These are phyloP conservation scores for Annulohypoxylon stygium DNA, from an alignment of 495 filamentous ascomycete genomes.

Conservation along the genomic window DNA sequence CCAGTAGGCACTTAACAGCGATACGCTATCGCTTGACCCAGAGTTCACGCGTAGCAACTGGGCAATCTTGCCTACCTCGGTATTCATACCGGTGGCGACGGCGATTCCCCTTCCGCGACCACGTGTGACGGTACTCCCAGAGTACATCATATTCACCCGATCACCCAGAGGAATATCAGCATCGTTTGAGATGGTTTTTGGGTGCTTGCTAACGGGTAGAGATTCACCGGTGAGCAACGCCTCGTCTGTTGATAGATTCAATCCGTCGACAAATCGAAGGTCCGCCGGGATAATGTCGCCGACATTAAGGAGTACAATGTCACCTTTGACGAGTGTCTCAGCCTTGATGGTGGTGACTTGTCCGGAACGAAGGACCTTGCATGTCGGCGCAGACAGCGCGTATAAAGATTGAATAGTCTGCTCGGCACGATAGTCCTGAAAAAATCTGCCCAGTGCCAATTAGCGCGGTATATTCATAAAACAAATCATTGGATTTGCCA, in stretches of 20 bases:
- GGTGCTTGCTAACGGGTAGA: constrained; percentile 74
- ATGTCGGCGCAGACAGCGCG: constrained; percentile 75
- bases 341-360: constrained; percentile 69
- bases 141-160: constrained; percentile 77
- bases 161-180: constrained; percentile 73
- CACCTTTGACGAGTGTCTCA: constrained; percentile 74
- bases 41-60: constrained; percentile 66
- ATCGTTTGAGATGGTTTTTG: constrained; percentile 53
- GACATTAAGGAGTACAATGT: constrained; percentile 75
- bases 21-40: constrained; percentile 51
- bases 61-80: constrained; percentile 79
- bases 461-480: constrained; percentile 10
- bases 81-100: constrained; percentile 78
- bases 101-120: constrained; percentile 77
- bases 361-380: constrained; percentile 72
- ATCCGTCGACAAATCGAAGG: constrained; percentile 72
- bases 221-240: constrained; percentile 83
- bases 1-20: constrained; percentile 49
- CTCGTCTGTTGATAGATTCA: constrained; percentile 81
- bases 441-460: constrained; percentile 60
- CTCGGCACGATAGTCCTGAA: constrained; percentile 80
- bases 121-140: constrained; percentile 78
- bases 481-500: constrained; percentile 6
- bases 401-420: constrained; percentile 79
- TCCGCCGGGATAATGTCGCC: constrained; percentile 81